phyloP scores from a whole-genome alignment of 1,284 basidiomycete species.

The Leccinum huronense region DNA sequence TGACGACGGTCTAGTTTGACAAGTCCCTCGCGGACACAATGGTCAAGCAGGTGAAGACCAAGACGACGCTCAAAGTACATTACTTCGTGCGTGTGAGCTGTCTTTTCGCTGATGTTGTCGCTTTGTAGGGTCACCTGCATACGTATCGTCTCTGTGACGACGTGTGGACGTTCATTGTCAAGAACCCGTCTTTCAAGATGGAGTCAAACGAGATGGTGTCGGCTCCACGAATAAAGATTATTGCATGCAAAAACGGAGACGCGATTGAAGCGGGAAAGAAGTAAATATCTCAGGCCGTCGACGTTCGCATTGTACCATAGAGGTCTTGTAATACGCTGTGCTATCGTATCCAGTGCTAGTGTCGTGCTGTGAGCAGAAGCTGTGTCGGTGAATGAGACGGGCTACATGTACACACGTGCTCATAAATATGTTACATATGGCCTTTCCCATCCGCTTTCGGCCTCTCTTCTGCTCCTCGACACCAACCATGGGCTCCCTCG shows the following conservation, averaged over 20 bases:
- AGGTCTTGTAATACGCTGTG: constrained; percentile 23
- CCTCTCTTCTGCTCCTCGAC: constrained; percentile 10
- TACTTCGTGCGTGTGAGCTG: background rate
- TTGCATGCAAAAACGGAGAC: constrained; percentile 93
- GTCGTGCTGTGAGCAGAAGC: constrained; percentile 16
- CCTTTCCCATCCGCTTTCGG: constrained; percentile 27
- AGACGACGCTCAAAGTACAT: constrained; percentile 82
- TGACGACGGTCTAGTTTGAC: constrained; percentile 69
- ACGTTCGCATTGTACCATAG: constrained; percentile 26
- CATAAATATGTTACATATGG: constrained; percentile 10
- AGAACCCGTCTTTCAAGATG: constrained; percentile 91
- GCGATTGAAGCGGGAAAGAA: constrained; percentile 72
- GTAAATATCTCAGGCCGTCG: constrained; percentile 16
- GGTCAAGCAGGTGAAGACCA: constrained; percentile 88
- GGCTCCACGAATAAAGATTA: constrained; percentile 86
- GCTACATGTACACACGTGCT: constrained; percentile 24
- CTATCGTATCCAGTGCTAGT: background rate
- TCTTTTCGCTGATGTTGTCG: constrained; percentile 9
- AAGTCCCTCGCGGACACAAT: constrained; percentile 86
- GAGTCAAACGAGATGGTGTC: constrained; percentile 82
- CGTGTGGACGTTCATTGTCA: constrained; percentile 96
- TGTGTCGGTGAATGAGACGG: constrained; percentile 1
- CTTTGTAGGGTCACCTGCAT: constrained; percentile 74
- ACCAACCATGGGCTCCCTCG: constrained; percentile 19
- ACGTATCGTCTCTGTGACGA: constrained; percentile 96